Conservation (phyloP, 169 alveolate genomes). For the Eimeria sp. region DNA sequence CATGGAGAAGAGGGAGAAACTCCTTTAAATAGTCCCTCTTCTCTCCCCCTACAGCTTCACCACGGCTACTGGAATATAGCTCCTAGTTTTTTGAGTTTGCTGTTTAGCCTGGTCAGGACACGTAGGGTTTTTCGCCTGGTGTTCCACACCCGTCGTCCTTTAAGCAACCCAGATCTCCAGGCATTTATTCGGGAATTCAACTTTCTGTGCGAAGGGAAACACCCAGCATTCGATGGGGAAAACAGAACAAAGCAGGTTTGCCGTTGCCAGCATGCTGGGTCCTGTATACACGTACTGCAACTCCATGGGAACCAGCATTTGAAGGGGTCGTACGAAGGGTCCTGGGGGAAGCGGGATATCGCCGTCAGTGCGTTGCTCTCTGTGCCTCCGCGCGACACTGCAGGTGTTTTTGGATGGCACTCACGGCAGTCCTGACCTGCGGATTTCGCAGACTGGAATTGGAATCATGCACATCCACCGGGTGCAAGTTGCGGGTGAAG, state of each 20-base stretch:
- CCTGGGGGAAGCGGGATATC: neutral
- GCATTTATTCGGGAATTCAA: conserved; percentile 55
- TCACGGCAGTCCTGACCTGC: conserved; percentile 64
- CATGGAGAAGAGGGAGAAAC: neutral
- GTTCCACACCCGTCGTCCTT: conserved; percentile 72
- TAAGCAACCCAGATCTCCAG: neutral
- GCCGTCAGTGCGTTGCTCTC: neutral
- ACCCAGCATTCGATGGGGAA: conserved; percentile 81
- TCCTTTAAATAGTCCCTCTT: neutral
- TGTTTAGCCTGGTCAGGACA: conserved; percentile 16
- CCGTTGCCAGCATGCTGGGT: neutral
- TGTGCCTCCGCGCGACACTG: neutral
- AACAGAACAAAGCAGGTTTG: conserved; percentile 78
- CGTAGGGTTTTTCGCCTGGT: conserved; percentile 61
- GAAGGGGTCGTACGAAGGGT: neutral
- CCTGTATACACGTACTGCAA: neutral
- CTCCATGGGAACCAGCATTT: neutral
- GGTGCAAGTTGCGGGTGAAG: neutral
- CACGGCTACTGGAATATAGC: conserved; percentile 57
- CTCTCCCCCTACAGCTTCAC: conserved; percentile 15
- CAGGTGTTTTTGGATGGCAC: conserved; percentile 80
- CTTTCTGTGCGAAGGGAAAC: conserved; percentile 76
- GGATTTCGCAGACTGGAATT: conserved; percentile 36
- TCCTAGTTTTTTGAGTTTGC: conserved; percentile 40
- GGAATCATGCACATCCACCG: neutral